A percentile compares a stretch with the other conserved stretches of the same genome.
phyloP scores from a whole-genome alignment of 805 yeast species.

The Millerozyma miso region DNA sequence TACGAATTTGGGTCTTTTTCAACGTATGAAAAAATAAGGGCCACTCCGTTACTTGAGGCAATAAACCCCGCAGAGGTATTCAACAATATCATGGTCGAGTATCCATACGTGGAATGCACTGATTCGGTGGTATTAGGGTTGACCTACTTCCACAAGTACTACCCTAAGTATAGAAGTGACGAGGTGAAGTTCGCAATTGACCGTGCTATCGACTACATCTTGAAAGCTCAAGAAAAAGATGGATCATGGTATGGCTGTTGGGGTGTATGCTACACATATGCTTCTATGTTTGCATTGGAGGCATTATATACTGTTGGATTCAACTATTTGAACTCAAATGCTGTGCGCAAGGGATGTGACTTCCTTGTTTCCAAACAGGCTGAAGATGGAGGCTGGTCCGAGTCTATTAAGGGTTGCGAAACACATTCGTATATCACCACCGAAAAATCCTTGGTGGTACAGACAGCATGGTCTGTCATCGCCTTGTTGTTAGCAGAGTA shows the following conservation, averaged over 20 bases:
- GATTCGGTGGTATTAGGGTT: conserved; percentile 92
- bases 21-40: conserved; percentile 82
- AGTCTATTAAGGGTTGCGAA: conserved; percentile 86
- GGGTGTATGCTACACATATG: conserved; percentile 96
- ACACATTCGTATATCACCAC: conserved; percentile 69
- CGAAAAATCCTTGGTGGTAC: conserved; percentile 67
- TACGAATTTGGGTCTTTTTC: conserved; percentile 91
- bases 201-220: conserved; percentile 71
- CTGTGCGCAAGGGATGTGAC: conserved; percentile 77
- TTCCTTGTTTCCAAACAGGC: conserved; percentile 73
- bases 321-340: conserved; percentile 54
- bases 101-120: conserved; percentile 97
- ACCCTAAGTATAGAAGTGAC: conserved; percentile 56
- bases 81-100: conserved; percentile 97
- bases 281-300: conserved; percentile 96
- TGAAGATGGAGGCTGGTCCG: conserved; percentile 97
- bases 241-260: conserved; percentile 99
- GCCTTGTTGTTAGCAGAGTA: conserved; percentile 77
- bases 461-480: conserved; percentile 89
- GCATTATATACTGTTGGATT: conserved; percentile 73
- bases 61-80: conserved; percentile 97
- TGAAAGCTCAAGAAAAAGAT: conserved; percentile 62
- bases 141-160: conserved; percentile 66
- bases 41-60: conserved; percentile 68
- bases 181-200: conserved; percentile 69